Evolutionary conservation across 2,329 filamentous ascomycete genomes (phyloP).

Genomic region (Beauveria sp.): DNA sequence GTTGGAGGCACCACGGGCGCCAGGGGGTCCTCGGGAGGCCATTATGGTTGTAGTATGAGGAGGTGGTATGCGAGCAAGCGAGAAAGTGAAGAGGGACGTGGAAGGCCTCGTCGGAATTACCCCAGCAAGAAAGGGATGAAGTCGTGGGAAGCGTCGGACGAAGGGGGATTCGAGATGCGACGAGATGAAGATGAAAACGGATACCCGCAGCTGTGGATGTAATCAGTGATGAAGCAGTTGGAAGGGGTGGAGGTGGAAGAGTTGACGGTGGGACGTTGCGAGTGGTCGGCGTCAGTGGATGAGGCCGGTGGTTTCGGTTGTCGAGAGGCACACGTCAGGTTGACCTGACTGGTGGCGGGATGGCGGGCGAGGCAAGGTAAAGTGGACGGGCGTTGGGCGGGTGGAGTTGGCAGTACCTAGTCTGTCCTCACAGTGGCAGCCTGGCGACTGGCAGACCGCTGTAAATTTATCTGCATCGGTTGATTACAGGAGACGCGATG

Average conservation of each 20-base stretch:
- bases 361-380: not conserved
- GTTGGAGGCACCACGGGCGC: slow-evolving; percentile 57
- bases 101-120: not conserved
- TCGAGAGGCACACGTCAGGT: slow-evolving; percentile 8
- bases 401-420: not conserved
- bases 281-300: slow-evolving; percentile 2
- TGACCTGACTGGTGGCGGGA: slow-evolving; percentile 8
- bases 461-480: too few relatives aligned
- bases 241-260: not conserved
- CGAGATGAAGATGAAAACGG: not conserved
- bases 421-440: too few relatives aligned
- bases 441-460: too few relatives aligned
- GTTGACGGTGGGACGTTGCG: slow-evolving; percentile 10
- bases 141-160: not conserved
- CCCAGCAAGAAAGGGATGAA: not conserved
- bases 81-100: slow-evolving; percentile 15
- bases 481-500: too few relatives aligned
- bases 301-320: slow-evolving; percentile 2
- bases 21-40: slow-evolving; percentile 70
- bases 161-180: not conserved
- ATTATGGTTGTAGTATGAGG: slow-evolving; percentile 47
- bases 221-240: not conserved
- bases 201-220: not conserved
- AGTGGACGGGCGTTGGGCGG: not conserved
- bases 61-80: slow-evolving; percentile 15